Conservation (phyloP, 2,329 filamentous ascomycete genomes). For the Colletotrichum sp. region DNA sequence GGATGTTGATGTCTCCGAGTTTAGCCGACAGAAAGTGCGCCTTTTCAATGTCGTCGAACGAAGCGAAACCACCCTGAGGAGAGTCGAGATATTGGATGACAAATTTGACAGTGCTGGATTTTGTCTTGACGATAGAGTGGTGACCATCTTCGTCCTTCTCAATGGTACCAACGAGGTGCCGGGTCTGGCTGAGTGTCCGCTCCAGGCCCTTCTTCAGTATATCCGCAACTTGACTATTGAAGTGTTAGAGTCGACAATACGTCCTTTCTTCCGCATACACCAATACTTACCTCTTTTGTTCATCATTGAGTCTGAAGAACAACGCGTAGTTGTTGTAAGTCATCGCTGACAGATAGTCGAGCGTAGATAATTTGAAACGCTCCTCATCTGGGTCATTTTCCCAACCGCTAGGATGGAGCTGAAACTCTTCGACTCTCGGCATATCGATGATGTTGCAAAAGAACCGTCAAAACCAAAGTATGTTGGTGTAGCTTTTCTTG, state of each 20-base stretch:
- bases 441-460: constrained; percentile 17
- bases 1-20: constrained; percentile 37
- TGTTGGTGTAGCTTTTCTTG: background rate
- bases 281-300: constrained; percentile 24
- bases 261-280: fast-evolving
- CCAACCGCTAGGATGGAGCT: constrained; percentile 39
- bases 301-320: constrained; percentile 41
- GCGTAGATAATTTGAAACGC: constrained; percentile 38
- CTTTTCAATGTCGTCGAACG: constrained; percentile 41
- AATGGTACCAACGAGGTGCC: constrained; percentile 43
- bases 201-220: constrained; percentile 39
- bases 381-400: constrained; percentile 42
- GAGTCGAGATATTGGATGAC: constrained; percentile 41
- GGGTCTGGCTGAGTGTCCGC: constrained; percentile 37
- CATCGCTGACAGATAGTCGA: constrained; percentile 37
- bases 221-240: constrained; percentile 18
- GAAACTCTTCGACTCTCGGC: constrained; percentile 30
- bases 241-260: background rate
- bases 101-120: constrained; percentile 36
- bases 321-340: constrained; percentile 43
- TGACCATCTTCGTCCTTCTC: constrained; percentile 39
- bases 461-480: background rate
- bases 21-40: constrained; percentile 35
- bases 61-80: constrained; percentile 18
- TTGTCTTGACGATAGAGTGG: constrained; percentile 40